Conservation (phyloP, 2,329 filamentous ascomycete species). For the Ascochyta fabae region DNA sequence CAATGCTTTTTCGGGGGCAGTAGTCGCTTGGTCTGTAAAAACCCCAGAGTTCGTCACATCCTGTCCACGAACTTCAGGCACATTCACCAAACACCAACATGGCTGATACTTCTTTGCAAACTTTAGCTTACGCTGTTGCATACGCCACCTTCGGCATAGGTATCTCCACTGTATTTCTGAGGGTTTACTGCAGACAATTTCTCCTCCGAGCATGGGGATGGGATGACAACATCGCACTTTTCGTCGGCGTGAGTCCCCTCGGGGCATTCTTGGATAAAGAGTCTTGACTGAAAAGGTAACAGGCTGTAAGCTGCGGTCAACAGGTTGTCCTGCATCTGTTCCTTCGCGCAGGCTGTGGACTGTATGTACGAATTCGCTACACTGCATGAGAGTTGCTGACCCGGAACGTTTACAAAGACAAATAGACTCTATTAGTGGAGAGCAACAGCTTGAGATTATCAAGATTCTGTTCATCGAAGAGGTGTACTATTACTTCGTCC, state of each 20-base stretch:
- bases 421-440: background rate
- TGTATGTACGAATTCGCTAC: conserved; percentile 14
- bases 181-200: conserved; percentile 25
- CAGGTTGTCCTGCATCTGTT: conserved; percentile 32
- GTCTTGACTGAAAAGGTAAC: background rate
- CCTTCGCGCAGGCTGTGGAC: conserved; percentile 28
- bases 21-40: background rate
- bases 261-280: too few species aligned
- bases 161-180: conserved; percentile 19
- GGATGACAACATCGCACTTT: conserved; percentile 27
- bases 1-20: background rate
- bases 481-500: conserved; percentile 39
- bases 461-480: conserved; percentile 41
- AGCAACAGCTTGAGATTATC: conserved; percentile 12
- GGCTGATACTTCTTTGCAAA: conserved; percentile 22
- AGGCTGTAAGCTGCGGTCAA: conserved; percentile 26
- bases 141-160: conserved; percentile 26
- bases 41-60: background rate
- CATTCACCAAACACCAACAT: conserved; percentile 3
- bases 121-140: conserved; percentile 27
- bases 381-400: background rate
- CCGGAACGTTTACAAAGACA: conserved; percentile 1
- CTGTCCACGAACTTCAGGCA: background rate
- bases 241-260: conserved; percentile 18
- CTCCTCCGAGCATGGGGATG: conserved; percentile 26